Evolutionary conservation across 306 rosid species (phyloP).

Genomic region (Leucaena leucocephala): DNA sequence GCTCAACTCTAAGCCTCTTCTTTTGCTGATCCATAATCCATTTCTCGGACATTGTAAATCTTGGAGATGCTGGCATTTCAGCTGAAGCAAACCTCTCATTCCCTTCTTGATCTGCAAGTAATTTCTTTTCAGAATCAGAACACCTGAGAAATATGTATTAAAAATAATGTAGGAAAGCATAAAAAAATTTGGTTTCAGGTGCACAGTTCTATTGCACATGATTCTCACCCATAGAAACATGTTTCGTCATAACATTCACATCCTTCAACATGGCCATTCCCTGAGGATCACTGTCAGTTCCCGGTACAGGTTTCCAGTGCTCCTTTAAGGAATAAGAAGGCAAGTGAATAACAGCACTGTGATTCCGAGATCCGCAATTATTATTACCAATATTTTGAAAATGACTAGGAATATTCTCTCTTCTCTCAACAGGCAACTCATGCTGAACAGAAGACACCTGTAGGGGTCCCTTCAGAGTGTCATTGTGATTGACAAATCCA

Average conservation of each 20-base stretch:
- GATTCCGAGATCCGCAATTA: conserved; percentile 54
- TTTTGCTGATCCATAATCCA: conserved; percentile 85
- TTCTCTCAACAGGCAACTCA: conserved; percentile 66
- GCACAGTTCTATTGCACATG: conserved; percentile 19
- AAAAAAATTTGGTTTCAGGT: conserved; percentile 27
- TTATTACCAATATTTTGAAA: conserved; percentile 55
- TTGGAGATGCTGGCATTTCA: conserved; percentile 62
- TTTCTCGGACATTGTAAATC: conserved; percentile 86
- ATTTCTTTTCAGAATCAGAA: conserved; percentile 39
- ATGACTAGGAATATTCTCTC: conserved; percentile 58
- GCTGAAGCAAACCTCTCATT: conserved; percentile 51
- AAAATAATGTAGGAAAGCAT: conserved; percentile 25
- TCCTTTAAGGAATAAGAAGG: conserved; percentile 68
- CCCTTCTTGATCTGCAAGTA: conserved; percentile 53
- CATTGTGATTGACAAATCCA: conserved; percentile 59
- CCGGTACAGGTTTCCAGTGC: conserved; percentile 77
- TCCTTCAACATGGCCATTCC: conserved; percentile 56
- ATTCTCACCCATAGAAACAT: conserved; percentile 63
- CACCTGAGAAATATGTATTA: conserved; percentile 39
- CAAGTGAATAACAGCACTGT: conserved; percentile 45
- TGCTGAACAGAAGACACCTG: conserved; percentile 61
- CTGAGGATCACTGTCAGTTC: conserved; percentile 57
- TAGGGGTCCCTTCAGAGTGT: conserved; percentile 62
- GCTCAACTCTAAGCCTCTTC: conserved; percentile 68
- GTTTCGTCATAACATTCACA: conserved; percentile 54